These are phyloP conservation scores for Protomyces inouyei DNA, from an alignment of 1,139 yeast species.

Conservation along the genomic window DNA sequence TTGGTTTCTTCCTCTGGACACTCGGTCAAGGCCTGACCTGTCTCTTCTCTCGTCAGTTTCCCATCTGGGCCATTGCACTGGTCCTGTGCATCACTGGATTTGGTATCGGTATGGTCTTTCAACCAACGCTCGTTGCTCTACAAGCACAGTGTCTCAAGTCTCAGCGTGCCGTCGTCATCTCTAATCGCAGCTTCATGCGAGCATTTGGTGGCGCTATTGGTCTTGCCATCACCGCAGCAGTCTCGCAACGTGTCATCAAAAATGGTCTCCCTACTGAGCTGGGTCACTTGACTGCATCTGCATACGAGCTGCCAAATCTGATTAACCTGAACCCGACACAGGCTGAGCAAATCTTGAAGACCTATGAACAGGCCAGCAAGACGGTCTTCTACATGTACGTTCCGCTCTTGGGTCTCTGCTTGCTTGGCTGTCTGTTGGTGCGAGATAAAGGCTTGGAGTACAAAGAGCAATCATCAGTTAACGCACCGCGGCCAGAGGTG, in stretches of 20 bases:
- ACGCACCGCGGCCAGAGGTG: no score
- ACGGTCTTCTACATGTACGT: background rate
- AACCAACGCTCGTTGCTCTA: background rate
- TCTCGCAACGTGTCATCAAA: background rate
- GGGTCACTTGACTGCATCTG: background rate
- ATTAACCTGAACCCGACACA: background rate
- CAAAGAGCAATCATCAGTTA: background rate
- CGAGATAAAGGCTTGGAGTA: background rate
- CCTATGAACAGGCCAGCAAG: background rate
- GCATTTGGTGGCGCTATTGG: background rate
- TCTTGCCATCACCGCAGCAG: background rate
- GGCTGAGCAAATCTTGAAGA: background rate
- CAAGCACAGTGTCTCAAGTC: background rate
- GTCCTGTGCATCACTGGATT: background rate
- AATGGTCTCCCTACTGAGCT: background rate
- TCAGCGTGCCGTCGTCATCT: background rate
- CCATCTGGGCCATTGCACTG: background rate
- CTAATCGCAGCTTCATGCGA: background rate
- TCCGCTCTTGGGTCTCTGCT: background rate
- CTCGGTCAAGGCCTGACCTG: constrained; percentile 8
- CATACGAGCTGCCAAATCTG: background rate
- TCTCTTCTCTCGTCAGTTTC: background rate
- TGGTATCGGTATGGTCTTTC: background rate
- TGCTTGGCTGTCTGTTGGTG: background rate
- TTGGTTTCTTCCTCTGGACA: constrained; percentile 10